These are phyloP conservation scores for Cytospora piceae DNA, from an alignment of 2,329 filamentous ascomycete genomes.

Conservation along the genomic window DNA sequence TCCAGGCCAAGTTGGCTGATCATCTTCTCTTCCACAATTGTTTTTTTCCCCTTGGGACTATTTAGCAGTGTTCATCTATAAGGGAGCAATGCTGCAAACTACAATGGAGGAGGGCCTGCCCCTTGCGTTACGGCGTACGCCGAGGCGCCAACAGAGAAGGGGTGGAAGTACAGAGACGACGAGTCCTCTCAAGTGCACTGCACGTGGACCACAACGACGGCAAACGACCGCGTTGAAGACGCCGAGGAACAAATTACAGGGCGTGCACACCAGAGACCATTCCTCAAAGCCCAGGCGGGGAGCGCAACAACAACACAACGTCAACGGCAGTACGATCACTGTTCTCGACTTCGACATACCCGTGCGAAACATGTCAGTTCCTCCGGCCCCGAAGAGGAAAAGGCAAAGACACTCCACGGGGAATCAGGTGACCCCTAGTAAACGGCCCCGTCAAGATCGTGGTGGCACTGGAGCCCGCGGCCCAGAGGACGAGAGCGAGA, in stretches of 20 bases:
- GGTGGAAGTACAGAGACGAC: background rate
- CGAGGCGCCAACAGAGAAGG: slow-evolving; percentile 3
- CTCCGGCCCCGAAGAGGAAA: slow-evolving; percentile 20
- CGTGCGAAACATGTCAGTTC: background rate
- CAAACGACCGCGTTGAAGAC: background rate
- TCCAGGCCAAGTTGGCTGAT: background rate
- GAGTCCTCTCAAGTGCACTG: background rate
- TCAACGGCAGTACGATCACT: slow-evolving; percentile 10
- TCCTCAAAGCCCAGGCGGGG: background rate
- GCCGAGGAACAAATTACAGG: background rate
- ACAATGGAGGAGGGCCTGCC: slow-evolving; percentile 7
- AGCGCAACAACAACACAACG: background rate
- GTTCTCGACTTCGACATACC: slow-evolving; percentile 15
- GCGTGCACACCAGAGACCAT: background rate
- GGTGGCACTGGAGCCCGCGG: background rate
- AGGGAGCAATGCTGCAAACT: background rate
- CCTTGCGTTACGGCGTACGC: slow-evolving; percentile 25
- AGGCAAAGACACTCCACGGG: slow-evolving; percentile 4
- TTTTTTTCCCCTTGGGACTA: background rate
- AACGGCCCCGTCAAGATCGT: background rate
- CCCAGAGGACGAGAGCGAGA: slow-evolving; percentile 35
- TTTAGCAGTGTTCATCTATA: background rate
- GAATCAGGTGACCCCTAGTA: background rate
- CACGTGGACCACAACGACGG: slow-evolving; percentile 1
- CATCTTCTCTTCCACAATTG: background rate